A percentile compares a stretch with the other conserved stretches of the same genome.
Conservation (phyloP, 805 yeast genomes). For the Candida anglica region DNA sequence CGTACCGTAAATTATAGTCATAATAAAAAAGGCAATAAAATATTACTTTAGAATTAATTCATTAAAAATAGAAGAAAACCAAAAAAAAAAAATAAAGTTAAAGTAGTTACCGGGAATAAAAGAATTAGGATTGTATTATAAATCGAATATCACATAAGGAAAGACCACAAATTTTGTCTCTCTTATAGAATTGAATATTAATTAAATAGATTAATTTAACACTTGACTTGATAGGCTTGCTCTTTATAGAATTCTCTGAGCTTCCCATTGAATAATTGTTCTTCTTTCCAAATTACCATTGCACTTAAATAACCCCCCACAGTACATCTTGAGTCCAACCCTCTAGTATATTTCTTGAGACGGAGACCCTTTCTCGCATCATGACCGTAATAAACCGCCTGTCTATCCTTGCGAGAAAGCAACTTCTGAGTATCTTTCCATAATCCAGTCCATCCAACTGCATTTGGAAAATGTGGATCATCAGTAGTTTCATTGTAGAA, state of each 20-base stretch:
- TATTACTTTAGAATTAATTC: too few relatives aligned
- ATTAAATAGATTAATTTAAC: too few relatives aligned
- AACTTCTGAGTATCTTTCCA: slow-evolving; percentile 46
- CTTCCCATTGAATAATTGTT: slow-evolving; percentile 8
- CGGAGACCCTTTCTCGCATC: slow-evolving; percentile 78
- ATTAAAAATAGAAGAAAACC: too few relatives aligned
- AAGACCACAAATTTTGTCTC: too few relatives aligned
- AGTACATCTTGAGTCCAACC: slow-evolving; percentile 81
- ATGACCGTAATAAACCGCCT: slow-evolving; percentile 77
- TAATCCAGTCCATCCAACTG: slow-evolving; percentile 54
- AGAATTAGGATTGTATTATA: too few relatives aligned
- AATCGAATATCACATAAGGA: too few relatives aligned
- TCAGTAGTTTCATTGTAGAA: slow-evolving; percentile 57
- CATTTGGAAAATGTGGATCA: slow-evolving; percentile 28
- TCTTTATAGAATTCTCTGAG: slow-evolving; percentile 16
- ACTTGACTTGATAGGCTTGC: slow-evolving; percentile 11
- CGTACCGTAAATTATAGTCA: too few relatives aligned
- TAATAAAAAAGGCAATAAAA: too few relatives aligned
- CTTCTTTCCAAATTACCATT: slow-evolving; percentile 41
- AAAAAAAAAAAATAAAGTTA: too few relatives aligned
- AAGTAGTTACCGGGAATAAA: too few relatives aligned
- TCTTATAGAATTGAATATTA: too few relatives aligned
- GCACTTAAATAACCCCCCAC: slow-evolving; percentile 71
- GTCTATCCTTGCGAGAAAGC: slow-evolving; percentile 25
- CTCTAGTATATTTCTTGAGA: slow-evolving; percentile 62